Evolutionary conservation across 2,329 filamentous ascomycete genomes (phyloP).

Genomic region (Juglanconis oblonga): DNA sequence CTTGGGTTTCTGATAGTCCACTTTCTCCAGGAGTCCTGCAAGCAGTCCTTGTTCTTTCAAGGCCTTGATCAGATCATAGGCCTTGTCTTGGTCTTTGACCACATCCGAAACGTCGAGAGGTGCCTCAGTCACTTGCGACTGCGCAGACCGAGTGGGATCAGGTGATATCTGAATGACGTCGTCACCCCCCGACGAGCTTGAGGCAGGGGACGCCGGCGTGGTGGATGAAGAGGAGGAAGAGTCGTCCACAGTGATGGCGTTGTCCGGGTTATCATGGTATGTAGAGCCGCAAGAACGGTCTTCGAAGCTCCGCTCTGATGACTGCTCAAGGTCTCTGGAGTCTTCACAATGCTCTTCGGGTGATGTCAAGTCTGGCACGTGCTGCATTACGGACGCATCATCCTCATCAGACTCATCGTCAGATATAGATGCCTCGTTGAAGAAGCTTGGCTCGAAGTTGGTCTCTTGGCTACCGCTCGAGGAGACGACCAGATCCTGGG

Average conservation of each 20-base stretch:
- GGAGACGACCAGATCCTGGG: neutral
- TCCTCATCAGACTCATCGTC: neutral
- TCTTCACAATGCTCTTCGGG: neutral
- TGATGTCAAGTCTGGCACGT: neutral
- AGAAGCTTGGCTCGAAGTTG: constrained; percentile 1
- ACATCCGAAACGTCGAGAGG: neutral
- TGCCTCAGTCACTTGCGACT: neutral
- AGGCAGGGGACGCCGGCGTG: neutral
- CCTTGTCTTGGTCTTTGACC: neutral
- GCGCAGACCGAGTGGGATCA: neutral
- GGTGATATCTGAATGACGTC: neutral
- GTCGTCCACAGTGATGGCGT: neutral
- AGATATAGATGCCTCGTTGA: constrained; percentile 3
- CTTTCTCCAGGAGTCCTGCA: constrained; percentile 27
- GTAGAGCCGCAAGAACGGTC: neutral
- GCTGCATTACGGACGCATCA: neutral
- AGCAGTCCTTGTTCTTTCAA: constrained; percentile 30
- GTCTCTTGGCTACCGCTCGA: neutral
- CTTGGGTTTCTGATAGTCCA: constrained; percentile 22
- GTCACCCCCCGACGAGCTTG: neutral
- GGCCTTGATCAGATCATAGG: constrained; percentile 16
- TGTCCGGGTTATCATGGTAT: neutral
- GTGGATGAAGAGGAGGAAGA: neutral
- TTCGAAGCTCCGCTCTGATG: neutral
- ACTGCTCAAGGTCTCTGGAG: neutral